These are phyloP conservation scores for Vigna mungo DNA, from an alignment of 306 rosid genomes.

Conservation along the genomic window DNA sequence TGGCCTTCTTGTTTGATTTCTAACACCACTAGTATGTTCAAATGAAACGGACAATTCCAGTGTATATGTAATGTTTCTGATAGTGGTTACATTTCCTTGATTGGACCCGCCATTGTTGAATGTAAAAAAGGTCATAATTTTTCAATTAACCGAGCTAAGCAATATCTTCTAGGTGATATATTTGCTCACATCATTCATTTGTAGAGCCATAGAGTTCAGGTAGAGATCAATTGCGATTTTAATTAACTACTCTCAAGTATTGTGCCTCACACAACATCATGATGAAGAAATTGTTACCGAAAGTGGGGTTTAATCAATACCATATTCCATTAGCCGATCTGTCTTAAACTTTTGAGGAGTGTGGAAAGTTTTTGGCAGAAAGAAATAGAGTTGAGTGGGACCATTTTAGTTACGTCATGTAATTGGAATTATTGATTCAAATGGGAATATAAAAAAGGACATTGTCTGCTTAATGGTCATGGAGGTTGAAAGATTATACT, in stretches of 20 bases:
- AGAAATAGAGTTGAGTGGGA: constrained; percentile 40
- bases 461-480: constrained; percentile 48
- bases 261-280: constrained; percentile 35
- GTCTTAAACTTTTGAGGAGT: constrained; percentile 38
- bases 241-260: not conserved
- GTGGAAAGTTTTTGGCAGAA: constrained; percentile 41
- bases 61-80: constrained; percentile 30
- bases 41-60: constrained; percentile 45
- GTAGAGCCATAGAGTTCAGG: constrained; percentile 45
- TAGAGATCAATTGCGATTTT: constrained; percentile 39
- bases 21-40: constrained; percentile 43
- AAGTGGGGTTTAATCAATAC: constrained; percentile 39
- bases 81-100: constrained; percentile 38
- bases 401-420: constrained; percentile 43
- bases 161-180: not conserved
- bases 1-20: constrained; percentile 38
- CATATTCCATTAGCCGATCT: constrained; percentile 48
- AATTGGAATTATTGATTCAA: constrained; percentile 52
- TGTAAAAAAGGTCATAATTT: constrained; percentile 5
- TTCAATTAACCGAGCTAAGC: not conserved
- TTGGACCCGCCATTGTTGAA: constrained; percentile 29
- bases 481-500: constrained; percentile 36
- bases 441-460: constrained; percentile 43
- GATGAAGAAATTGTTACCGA: constrained; percentile 32
- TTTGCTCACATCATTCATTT: constrained; percentile 6